Evolutionary conservation across 2,329 filamentous ascomycete genomes (phyloP), one percentile per base, ranked within the genome.

Genomic region (Fusarium sp.): DNA sequence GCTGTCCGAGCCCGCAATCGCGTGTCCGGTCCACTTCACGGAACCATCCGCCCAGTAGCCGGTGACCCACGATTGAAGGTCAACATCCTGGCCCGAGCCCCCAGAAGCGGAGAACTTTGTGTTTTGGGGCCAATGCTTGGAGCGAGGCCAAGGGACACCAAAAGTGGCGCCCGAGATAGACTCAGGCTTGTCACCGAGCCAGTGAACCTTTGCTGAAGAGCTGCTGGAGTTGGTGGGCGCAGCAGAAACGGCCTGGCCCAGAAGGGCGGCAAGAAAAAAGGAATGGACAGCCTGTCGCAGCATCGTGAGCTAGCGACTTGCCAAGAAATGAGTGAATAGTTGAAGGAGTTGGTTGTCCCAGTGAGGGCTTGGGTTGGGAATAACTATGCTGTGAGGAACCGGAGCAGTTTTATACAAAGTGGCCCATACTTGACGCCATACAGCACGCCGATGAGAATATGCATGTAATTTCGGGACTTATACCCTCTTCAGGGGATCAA

Each of bases 11-110:
- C 79, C 82, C 12, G 82, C 76, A 44, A 90, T 78, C 0, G 88
- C 87, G 71, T 90, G 88, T 1, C 83, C 88, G 3, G 86, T 88
- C 88, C 88, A 90, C 72, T 90, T 90, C 56, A 89, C 81, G 0
- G 88, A 89, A 28, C 85, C 86, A 76, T 90, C 88, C 1, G 84
- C 82, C 88, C 88, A 90, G 73, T 87, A 88, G 0, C 84, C 87
- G 1, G 85, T 89, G 4, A 83, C 79, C 88, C 88, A 90, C 0
- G 87, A 87, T 64, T 89, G 84, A 66, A 61, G 72, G 1, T 66
- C 64, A 12, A 75, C 12, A 7, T 53, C 34, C 40, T 73, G 58
- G 18, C 34, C 73, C 1, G 70, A 72, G 6, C 73, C 75, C 18
- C 68, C 66, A 1, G 70, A 68, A 27, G 80, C 75, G 8, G 75